Evolutionary conservation across 2,329 filamentous ascomycete species (phyloP).

Genomic region (Penicillium psychrosexuale): DNA sequence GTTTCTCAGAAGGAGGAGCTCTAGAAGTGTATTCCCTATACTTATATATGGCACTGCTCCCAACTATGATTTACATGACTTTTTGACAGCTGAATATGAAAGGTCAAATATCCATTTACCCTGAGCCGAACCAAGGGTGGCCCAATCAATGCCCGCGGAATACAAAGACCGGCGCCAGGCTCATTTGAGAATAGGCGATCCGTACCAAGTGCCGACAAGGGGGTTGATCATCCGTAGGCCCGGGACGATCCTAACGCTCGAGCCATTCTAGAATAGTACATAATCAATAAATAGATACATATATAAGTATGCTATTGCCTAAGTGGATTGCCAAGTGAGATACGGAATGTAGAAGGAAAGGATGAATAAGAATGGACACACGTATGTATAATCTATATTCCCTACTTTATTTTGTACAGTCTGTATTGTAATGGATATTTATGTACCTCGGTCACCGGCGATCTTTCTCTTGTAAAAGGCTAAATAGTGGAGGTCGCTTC

Average conservation of each 20-base stretch:
- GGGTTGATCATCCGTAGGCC: constrained; percentile 8
- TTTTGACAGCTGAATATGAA: neutral
- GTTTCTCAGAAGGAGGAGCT: neutral
- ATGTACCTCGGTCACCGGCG: constrained; percentile 8
- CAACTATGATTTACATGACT: neutral
- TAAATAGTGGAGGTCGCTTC: constrained; percentile 26
- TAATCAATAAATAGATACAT: neutral
- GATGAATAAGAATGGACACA: neutral
- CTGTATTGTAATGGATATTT: neutral
- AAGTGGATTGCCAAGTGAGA: neutral
- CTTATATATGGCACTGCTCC: neutral
- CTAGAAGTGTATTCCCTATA: neutral
- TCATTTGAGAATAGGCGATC: constrained; percentile 6
- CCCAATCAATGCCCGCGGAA: constrained; percentile 6
- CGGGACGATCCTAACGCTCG: constrained; percentile 11
- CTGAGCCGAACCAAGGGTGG: constrained; percentile 1
- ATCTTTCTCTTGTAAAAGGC: constrained; percentile 16
- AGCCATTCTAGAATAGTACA: neutral
- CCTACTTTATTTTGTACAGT: neutral
- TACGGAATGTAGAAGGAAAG: too few species aligned
- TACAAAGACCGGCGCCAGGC: neutral
- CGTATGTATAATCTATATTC: neutral
- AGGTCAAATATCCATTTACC: constrained; percentile 3
- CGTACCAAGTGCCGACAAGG: constrained; percentile 10
- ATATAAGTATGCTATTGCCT: too few species aligned